Evolutionary conservation across 164 flowering plant species (phyloP).

Genomic region (Kalanchoe fedtschenkoi): DNA sequence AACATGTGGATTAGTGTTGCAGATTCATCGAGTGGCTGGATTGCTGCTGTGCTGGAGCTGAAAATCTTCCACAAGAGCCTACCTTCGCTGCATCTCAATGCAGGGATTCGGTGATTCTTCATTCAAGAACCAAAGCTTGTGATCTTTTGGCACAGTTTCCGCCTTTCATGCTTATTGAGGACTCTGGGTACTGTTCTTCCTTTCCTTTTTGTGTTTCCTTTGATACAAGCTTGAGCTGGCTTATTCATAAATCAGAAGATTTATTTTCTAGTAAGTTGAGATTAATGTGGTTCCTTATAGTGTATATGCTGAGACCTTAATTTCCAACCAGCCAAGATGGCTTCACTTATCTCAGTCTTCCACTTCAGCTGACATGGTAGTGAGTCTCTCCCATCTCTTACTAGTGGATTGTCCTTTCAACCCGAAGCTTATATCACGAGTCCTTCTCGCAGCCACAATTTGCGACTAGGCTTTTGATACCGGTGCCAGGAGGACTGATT

Average conservation of each 20-base stretch:
- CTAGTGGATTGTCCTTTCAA: neutral
- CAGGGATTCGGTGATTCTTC: slow-evolving; percentile 56
- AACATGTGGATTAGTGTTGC: neutral
- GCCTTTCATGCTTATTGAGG: slow-evolving; percentile 39
- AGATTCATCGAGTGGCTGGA: slow-evolving; percentile 63
- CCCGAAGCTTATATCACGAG: neutral
- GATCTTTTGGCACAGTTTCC: slow-evolving; percentile 59
- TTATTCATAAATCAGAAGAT: neutral
- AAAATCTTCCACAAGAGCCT: slow-evolving; percentile 16
- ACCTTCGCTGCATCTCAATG: slow-evolving; percentile 33
- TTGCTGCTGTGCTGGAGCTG: slow-evolving; percentile 71
- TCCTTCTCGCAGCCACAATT: slow-evolving; percentile 30
- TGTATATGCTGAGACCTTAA: slow-evolving; percentile 39
- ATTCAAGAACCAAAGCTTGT: slow-evolving; percentile 50
- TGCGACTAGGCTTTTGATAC: slow-evolving; percentile 53
- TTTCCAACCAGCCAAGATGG: slow-evolving; percentile 66
- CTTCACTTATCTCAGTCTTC: slow-evolving; percentile 28
- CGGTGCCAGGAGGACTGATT: slow-evolving; percentile 45
- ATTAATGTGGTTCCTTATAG: slow-evolving; percentile 23
- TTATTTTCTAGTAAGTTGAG: no score
- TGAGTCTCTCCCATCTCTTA: slow-evolving; percentile 10
- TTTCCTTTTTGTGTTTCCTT: neutral
- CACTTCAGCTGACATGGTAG: slow-evolving; percentile 24
- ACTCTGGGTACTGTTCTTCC: slow-evolving; percentile 42
- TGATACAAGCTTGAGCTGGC: neutral